Conservation (phyloP, 108 stramenopile genomes). For the Mayamaea pseudoterrestris region DNA sequence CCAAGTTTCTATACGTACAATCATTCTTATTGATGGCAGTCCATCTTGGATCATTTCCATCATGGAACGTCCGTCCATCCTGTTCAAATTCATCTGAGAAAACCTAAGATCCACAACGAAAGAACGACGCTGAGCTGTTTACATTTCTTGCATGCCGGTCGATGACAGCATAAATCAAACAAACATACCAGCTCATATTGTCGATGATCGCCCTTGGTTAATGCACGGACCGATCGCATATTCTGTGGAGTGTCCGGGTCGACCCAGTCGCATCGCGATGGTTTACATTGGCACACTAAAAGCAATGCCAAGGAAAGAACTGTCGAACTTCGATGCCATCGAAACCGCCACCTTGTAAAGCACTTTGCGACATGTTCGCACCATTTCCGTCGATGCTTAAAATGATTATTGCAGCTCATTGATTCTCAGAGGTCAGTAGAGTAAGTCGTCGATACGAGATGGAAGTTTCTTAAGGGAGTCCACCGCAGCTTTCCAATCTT, state of each 20-base stretch:
- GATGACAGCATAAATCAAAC: background rate
- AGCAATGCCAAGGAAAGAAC: no score
- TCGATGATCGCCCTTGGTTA: constrained; percentile 27
- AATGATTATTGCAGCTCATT: no score
- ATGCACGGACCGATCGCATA: constrained; percentile 11
- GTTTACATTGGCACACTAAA: no score
- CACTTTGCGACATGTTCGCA: no score
- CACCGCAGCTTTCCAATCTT: no score
- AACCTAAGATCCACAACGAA: constrained; percentile 22
- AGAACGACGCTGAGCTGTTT: background rate
- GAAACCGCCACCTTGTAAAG: no score
- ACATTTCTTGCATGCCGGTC: background rate
- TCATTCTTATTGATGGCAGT: constrained; percentile 59
- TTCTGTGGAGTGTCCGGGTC: constrained; percentile 71
- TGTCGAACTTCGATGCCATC: no score
- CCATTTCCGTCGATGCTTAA: no score
- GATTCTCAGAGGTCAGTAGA: no score
- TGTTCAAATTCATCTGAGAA: constrained; percentile 93
- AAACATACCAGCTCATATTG: constrained; percentile 52
- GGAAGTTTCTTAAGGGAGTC: no score
- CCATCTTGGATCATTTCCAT: constrained; percentile 93
- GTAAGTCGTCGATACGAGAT: no score
- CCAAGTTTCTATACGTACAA: constrained; percentile 19
- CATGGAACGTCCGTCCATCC: constrained; percentile 73
- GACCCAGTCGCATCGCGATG: constrained; percentile 42